Percentiles rank a stretch among this genome's conserved stretches.
These are phyloP conservation scores for Lathyrus oleraceus DNA, from an alignment of 306 rosid genomes.

Conservation along the genomic window DNA sequence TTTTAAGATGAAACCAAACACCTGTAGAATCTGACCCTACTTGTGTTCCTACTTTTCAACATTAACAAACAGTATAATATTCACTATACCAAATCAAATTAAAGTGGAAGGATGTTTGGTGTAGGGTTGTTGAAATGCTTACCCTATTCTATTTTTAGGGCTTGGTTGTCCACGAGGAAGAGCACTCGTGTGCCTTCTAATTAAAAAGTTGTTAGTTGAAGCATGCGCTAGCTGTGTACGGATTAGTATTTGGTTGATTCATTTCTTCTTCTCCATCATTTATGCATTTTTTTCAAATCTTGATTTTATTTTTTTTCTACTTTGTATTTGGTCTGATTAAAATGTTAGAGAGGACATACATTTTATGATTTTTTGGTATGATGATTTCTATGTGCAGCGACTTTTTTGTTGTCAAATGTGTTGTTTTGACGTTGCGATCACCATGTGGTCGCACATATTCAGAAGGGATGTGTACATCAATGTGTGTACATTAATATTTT, in stretches of 20 bases:
- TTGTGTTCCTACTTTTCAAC: conserved; percentile 23
- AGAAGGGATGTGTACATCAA: no score
- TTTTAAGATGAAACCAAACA: conserved; percentile 36
- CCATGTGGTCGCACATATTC: no score
- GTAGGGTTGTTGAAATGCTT: conserved; percentile 5
- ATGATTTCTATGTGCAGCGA: no score
- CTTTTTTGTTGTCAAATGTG: no score
- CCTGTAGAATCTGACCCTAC: conserved; percentile 37
- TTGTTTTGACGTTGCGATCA: no score
- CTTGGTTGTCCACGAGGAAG: conserved; percentile 21
- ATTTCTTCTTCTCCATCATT: no score
- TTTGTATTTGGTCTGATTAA: no score
- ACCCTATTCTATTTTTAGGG: conserved; percentile 22
- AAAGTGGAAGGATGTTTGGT: conserved; percentile 8
- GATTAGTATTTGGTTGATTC: not conserved
- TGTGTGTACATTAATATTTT: no score
- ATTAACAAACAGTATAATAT: not conserved
- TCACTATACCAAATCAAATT: conserved; percentile 20
- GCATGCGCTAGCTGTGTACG: conserved; percentile 24
- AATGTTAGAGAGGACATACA: no score
- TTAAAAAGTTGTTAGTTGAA: conserved; percentile 16
- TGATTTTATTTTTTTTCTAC: no score
- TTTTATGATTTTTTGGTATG: no score
- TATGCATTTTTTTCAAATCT: no score
- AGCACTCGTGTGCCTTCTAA: conserved; percentile 31